These are phyloP conservation scores for Amesomyces nigricolor DNA, from an alignment of 2,329 filamentous ascomycete species.

Conservation along the genomic window DNA sequence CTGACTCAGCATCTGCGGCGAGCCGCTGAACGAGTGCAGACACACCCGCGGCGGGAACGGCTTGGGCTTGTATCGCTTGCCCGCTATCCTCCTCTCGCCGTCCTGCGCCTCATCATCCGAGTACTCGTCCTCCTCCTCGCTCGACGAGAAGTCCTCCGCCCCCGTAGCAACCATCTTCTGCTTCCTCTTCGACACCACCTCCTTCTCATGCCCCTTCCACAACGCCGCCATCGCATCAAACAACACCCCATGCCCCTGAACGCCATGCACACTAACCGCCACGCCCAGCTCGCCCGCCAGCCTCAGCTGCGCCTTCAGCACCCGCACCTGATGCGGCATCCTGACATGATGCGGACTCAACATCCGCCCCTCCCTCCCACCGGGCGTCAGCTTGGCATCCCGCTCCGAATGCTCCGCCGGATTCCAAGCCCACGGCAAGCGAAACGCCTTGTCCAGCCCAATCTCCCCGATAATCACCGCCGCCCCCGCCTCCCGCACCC, in stretches of 20 bases:
- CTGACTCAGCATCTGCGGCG: constrained; percentile 66
- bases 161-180: constrained; percentile 43
- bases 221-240: constrained; percentile 58
- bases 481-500: constrained; percentile 46
- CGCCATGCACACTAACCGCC: constrained; percentile 65
- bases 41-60: constrained; percentile 85
- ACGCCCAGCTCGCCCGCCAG: constrained; percentile 63
- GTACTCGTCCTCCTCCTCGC: constrained; percentile 36
- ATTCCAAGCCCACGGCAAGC: constrained; percentile 58
- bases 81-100: constrained; percentile 24
- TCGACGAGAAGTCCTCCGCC: constrained; percentile 42
- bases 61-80: constrained; percentile 33
- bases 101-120: constrained; percentile 32
- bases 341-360: constrained; percentile 64
- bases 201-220: constrained; percentile 66
- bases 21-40: constrained; percentile 86
- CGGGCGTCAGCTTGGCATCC: constrained; percentile 54
- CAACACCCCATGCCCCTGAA: constrained; percentile 68
- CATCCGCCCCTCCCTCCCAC: constrained; percentile 62
- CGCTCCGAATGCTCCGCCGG: constrained; percentile 35
- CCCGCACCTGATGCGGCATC: constrained; percentile 60
- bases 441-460: constrained; percentile 71
- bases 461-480: constrained; percentile 73
- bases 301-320: constrained; percentile 63
- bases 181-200: constrained; percentile 56